Evolutionary conservation across 257 asterid species (phyloP).

Genomic region (Plantago elongata): DNA sequence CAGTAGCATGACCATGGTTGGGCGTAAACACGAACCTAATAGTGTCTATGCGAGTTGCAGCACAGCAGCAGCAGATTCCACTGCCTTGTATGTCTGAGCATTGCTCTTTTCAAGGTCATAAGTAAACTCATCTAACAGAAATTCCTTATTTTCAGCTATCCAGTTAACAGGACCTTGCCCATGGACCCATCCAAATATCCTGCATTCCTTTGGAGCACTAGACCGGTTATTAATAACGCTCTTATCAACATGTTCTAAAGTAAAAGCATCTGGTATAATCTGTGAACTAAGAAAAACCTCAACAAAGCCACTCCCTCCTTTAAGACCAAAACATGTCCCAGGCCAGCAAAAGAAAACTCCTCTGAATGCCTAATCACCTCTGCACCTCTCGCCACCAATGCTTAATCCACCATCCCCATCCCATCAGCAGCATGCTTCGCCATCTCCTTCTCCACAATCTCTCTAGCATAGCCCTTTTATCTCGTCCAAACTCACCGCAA

Average conservation of each 20-base stretch:
- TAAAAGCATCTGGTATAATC: slow-evolving; percentile 73
- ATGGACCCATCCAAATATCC: slow-evolving; percentile 82
- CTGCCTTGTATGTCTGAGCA: slow-evolving; percentile 65
- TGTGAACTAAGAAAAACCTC: slow-evolving; percentile 60
- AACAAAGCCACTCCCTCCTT: slow-evolving; percentile 65
- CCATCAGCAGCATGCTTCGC: slow-evolving; percentile 88
- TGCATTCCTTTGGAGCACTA: slow-evolving; percentile 89
- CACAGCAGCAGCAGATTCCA: slow-evolving; percentile 41
- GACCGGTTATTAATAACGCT: slow-evolving; percentile 86
- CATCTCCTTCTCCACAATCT: slow-evolving; percentile 61
- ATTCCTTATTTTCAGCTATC: slow-evolving; percentile 22
- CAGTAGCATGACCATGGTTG: slow-evolving; percentile 72
- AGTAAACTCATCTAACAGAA: slow-evolving; percentile 54
- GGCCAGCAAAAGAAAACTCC: slow-evolving; percentile 33
- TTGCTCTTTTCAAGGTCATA: slow-evolving; percentile 73
- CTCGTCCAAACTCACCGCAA: slow-evolving; percentile 57
- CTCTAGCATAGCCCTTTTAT: slow-evolving; percentile 58
- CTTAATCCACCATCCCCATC: slow-evolving; percentile 80
- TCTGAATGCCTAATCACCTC: slow-evolving; percentile 71
- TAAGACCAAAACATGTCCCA: slow-evolving; percentile 80
- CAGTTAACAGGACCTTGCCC: slow-evolving; percentile 27
- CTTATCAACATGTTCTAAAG: slow-evolving; percentile 79
- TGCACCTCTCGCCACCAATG: slow-evolving; percentile 68
- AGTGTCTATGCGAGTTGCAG: slow-evolving; percentile 44
- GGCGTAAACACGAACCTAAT: slow-evolving; percentile 71